Evolutionary conservation across 345 rosid species (phyloP).

Genomic region (Anacardium occidentale): DNA sequence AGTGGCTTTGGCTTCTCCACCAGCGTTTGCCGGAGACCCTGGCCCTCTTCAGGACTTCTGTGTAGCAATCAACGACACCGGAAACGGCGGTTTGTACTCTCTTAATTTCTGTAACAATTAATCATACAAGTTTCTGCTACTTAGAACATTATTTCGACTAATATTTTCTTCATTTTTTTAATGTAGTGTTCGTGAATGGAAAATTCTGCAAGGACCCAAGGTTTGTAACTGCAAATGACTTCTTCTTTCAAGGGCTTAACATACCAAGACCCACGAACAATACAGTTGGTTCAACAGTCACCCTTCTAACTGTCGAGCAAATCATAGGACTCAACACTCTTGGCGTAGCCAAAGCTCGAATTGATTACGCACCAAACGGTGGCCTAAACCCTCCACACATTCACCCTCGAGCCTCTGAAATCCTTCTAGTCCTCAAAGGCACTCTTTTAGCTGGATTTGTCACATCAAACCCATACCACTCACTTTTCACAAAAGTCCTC

Average conservation of each 20-base stretch:
- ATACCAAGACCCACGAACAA: slow-evolving; percentile 17
- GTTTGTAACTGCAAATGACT: slow-evolving; percentile 26
- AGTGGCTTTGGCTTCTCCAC: slow-evolving; percentile 12
- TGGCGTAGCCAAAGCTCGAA: slow-evolving; percentile 26
- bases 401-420: slow-evolving; percentile 27
- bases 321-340: slow-evolving; percentile 34
- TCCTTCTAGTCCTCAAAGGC: slow-evolving; percentile 25
- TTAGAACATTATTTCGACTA: background rate
- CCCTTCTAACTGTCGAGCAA: background rate
- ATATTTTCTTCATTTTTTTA: background rate
- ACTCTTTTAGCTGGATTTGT: slow-evolving; percentile 29
- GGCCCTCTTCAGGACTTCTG: slow-evolving; percentile 39
- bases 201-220: slow-evolving; percentile 39
- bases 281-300: slow-evolving; percentile 26
- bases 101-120: background rate
- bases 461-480: slow-evolving; percentile 27
- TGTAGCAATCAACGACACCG: slow-evolving; percentile 21
- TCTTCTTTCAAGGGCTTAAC: slow-evolving; percentile 22
- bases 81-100: slow-evolving; percentile 3
- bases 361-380: slow-evolving; percentile 26
- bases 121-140: too few relatives aligned
- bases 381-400: slow-evolving; percentile 34
- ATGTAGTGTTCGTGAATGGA: slow-evolving; percentile 40
- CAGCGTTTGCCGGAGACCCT: slow-evolving; percentile 28
- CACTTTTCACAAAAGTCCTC: slow-evolving; percentile 22